Evolutionary conservation across 2,329 filamentous ascomycete genomes (phyloP).

Genomic region (Aulographum hederae): DNA sequence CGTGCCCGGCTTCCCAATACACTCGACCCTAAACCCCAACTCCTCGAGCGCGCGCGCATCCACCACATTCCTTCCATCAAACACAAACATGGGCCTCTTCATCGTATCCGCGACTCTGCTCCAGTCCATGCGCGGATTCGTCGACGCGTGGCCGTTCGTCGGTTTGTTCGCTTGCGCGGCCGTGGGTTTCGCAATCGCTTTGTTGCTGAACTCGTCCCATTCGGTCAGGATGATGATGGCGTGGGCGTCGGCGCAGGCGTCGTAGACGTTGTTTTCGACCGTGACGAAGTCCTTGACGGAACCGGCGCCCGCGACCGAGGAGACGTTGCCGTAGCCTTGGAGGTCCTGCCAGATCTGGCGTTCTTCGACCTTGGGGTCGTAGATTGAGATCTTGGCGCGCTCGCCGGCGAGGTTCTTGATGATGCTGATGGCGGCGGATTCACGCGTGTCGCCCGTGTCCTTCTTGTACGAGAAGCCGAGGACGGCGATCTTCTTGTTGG

Average conservation of each 20-base stretch:
- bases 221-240: constrained; percentile 6
- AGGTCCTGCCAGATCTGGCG: constrained; percentile 16
- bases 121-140: constrained; percentile 12
- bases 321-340: constrained; percentile 7
- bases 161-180: constrained; percentile 1
- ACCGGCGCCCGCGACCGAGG: constrained; percentile 7
- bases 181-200: constrained; percentile 8
- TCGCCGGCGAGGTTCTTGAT: constrained; percentile 48
- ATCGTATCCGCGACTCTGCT: constrained; percentile 12
- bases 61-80: constrained; percentile 19
- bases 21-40: constrained; percentile 18
- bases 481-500: constrained; percentile 51
- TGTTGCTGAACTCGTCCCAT: constrained; percentile 8
- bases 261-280: constrained; percentile 12
- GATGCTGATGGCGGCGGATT: constrained; percentile 50
- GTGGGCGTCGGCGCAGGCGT: constrained; percentile 15
- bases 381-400: constrained; percentile 47
- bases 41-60: constrained; percentile 12
- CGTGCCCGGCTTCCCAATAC: constrained; percentile 13
- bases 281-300: constrained; percentile 10
- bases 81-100: constrained; percentile 16
- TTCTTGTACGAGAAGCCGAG: constrained; percentile 70
- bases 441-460: constrained; percentile 57
- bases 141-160: not conserved
- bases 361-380: constrained; percentile 35